Evolutionary conservation across 2,329 filamentous ascomycete species (phyloP).

Genomic region (Sclerotinia spermophila): DNA sequence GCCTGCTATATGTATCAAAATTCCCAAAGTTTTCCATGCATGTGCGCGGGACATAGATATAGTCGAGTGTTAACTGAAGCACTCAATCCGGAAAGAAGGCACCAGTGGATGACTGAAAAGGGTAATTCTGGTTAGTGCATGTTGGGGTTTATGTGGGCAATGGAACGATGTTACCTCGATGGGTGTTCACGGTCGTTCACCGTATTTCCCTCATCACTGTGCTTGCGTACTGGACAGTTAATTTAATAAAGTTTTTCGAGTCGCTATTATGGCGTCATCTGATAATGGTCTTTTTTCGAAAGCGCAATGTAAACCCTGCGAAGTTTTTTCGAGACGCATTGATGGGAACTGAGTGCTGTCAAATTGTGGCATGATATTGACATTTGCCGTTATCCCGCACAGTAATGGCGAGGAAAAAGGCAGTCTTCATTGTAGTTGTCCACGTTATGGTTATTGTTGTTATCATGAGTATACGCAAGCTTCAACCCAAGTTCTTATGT

Average conservation of each 20-base stretch:
- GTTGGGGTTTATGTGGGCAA: not conserved
- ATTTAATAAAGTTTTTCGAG: not conserved
- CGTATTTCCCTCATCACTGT: not conserved
- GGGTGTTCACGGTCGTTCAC: not conserved
- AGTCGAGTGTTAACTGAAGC: not conserved
- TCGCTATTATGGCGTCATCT: not conserved
- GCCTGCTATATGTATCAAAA: not conserved
- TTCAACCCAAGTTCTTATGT: not conserved
- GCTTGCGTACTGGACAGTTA: not conserved
- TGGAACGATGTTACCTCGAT: not conserved
- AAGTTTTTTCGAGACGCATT: not conserved
- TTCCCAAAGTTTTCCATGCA: not conserved
- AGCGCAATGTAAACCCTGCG: not conserved
- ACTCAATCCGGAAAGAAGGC: not conserved
- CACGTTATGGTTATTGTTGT: not conserved
- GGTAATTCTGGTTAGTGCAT: not conserved
- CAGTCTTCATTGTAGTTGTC: not conserved
- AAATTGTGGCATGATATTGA: not conserved
- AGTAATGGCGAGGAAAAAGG: not conserved
- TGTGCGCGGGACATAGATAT: not conserved
- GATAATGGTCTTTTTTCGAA: not conserved
- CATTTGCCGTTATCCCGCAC: not conserved
- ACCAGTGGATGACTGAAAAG: not conserved
- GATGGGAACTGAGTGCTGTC: not conserved
- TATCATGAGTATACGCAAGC: not conserved